These are phyloP conservation scores for Pyricularia pennisetigena DNA, from an alignment of 2,329 filamentous ascomycete species.

Conservation along the genomic window DNA sequence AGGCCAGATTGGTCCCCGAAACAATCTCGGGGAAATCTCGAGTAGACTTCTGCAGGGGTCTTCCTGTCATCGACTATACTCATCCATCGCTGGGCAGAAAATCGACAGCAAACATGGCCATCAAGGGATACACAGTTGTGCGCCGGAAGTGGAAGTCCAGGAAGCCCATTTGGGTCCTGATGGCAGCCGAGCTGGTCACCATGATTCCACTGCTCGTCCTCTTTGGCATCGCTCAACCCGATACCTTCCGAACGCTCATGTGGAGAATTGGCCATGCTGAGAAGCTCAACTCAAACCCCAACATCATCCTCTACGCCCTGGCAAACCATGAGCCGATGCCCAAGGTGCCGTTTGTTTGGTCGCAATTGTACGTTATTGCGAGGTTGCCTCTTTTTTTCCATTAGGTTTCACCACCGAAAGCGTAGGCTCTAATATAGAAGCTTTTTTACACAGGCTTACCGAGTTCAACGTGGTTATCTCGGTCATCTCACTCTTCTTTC, in stretches of 20 bases:
- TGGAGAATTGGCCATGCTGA: slow-evolving; percentile 64
- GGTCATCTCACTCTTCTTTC: slow-evolving; percentile 65
- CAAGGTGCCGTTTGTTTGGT: slow-evolving; percentile 62
- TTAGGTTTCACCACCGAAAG: slow-evolving; percentile 4
- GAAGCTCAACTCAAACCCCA: slow-evolving; percentile 66
- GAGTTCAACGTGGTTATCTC: slow-evolving; percentile 69
- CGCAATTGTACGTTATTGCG: slow-evolving; percentile 47
- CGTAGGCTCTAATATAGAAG: not conserved
- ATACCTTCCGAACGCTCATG: slow-evolving; percentile 60
- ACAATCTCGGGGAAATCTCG: not conserved
- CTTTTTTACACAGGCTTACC: slow-evolving; percentile 46
- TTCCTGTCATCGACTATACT: not conserved
- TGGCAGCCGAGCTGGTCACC: slow-evolving; percentile 56
- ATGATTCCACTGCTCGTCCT: slow-evolving; percentile 58
- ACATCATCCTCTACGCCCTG: slow-evolving; percentile 59
- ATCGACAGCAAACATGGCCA: slow-evolving; percentile 19
- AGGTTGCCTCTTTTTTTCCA: not conserved
- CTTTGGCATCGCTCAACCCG: slow-evolving; percentile 63
- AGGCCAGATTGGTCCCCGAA: not conserved
- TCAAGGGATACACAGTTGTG: slow-evolving; percentile 41
- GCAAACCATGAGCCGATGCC: slow-evolving; percentile 59
- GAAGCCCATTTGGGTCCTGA: slow-evolving; percentile 50
- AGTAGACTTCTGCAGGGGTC: not conserved
- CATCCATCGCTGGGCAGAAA: not conserved
- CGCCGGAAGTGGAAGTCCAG: slow-evolving; percentile 48